Conservation (phyloP, 2,329 filamentous ascomycete species). For the Triangularia setosa region DNA sequence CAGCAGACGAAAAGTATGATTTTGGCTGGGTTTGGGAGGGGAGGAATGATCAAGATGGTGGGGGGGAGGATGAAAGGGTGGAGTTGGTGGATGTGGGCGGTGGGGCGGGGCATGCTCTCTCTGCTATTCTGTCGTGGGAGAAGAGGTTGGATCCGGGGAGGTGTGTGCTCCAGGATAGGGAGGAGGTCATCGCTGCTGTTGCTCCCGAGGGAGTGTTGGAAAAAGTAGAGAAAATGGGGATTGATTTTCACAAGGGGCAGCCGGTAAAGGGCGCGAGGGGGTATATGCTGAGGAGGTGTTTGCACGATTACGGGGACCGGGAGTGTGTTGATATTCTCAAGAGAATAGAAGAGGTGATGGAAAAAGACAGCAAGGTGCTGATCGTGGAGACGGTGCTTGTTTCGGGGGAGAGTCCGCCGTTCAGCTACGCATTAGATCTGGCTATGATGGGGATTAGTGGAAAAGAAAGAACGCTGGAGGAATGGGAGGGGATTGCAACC, state of each 20-base stretch:
- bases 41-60: not conserved
- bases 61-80: conserved; percentile 18
- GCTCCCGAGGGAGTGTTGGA: conserved; percentile 11
- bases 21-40: too few species aligned
- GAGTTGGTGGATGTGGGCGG: conserved; percentile 31
- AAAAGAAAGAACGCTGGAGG: conserved; percentile 31
- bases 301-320: conserved; percentile 31
- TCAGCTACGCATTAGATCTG: conserved; percentile 30
- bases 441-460: conserved; percentile 32
- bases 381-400: conserved; percentile 32
- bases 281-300: conserved; percentile 29
- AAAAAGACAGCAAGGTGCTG: conserved; percentile 32
- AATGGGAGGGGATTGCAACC: conserved; percentile 26
- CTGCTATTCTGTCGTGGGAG: conserved; percentile 21
- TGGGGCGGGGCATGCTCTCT: conserved; percentile 26
- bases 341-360: conserved; percentile 27
- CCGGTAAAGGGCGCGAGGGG: conserved; percentile 31
- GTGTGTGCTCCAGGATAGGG: conserved; percentile 28
- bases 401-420: conserved; percentile 24
- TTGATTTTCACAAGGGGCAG: conserved; percentile 29
- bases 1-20: too few species aligned
- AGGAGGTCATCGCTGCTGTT: conserved; percentile 22
- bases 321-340: conserved; percentile 21
- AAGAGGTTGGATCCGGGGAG: conserved; percentile 23
- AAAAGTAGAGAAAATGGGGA: conserved; percentile 24